Evolutionary conservation across 2,329 filamentous ascomycete species (phyloP).

Genomic region (Aspergillus sp.): DNA sequence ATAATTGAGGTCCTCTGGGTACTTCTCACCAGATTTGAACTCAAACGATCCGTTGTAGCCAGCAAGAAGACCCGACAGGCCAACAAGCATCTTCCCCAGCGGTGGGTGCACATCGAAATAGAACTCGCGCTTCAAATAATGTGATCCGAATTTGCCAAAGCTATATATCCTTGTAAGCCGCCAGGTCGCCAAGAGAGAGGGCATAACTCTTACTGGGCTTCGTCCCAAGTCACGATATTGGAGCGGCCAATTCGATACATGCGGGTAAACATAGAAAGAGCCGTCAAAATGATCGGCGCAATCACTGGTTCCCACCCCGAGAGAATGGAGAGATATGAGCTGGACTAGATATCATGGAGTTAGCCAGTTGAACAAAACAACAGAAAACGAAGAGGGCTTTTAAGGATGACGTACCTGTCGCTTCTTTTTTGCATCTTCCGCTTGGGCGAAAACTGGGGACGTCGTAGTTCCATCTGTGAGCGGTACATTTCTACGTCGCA

Average conservation of each 20-base stretch:
- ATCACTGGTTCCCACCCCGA: conserved; percentile 66
- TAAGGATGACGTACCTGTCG: conserved; percentile 36
- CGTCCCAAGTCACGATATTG: conserved; percentile 75
- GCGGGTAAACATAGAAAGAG: conserved; percentile 67
- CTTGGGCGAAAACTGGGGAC: conserved; percentile 26
- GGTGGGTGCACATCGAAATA: conserved; percentile 98
- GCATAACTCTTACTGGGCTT: conserved; percentile 65
- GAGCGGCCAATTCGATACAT: conserved; percentile 71
- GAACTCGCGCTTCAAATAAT: conserved; percentile 98
- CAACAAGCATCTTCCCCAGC: conserved; percentile 97
- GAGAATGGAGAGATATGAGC: conserved; percentile 44
- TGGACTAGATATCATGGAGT: conserved; percentile 29
- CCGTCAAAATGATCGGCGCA: conserved; percentile 67
- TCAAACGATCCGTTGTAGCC: conserved; percentile 99
- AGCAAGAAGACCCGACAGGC: conserved; percentile 91
- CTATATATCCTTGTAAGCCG: conserved; percentile 29
- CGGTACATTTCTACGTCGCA: conserved; percentile 49
- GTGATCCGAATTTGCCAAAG: conserved; percentile 86
- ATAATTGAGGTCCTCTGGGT: conserved; percentile 92
- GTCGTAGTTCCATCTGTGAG: conserved; percentile 35
- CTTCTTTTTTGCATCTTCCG: conserved; percentile 41
- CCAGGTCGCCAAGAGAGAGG: neutral
- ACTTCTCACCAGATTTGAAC: conserved; percentile 97
- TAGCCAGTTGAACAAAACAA: neutral
- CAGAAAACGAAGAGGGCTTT: too few species aligned